These are phyloP conservation scores for Entophlyctis luteolus DNA, from an alignment of 192 early-diverging fungal genomes.

Conservation along the genomic window DNA sequence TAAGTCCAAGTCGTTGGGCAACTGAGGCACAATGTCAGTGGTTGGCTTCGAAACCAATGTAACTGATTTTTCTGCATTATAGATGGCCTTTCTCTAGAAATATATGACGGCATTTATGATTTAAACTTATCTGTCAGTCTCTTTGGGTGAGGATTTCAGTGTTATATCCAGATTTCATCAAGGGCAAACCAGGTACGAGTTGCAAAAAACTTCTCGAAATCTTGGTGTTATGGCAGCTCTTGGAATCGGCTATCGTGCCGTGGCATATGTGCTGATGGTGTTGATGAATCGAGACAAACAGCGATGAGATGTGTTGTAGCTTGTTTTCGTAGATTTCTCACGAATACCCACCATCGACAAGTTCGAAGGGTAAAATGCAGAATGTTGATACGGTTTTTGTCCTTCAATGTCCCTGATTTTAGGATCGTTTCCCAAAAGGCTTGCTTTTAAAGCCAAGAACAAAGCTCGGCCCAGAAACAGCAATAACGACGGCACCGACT, in stretches of 20 bases:
- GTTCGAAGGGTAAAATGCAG: too few relatives aligned
- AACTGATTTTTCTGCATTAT: not conserved
- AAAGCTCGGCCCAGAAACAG: too few relatives aligned
- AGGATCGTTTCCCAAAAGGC: too few relatives aligned
- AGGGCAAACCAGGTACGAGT: not conserved
- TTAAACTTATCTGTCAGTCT: not conserved
- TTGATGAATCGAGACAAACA: conserved; percentile 37
- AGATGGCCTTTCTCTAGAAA: not conserved
- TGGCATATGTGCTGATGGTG: conserved; percentile 39
- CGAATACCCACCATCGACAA: too few relatives aligned
- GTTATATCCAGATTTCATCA: not conserved
- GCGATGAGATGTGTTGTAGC: conserved; percentile 15
- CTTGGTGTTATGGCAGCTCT: conserved; percentile 33
- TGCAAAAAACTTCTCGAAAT: conserved; percentile 24
- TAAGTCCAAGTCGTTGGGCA: conserved; percentile 12
- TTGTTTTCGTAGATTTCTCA: not conserved
- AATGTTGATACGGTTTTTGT: too few relatives aligned
- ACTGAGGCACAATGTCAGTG: conserved; percentile 16
- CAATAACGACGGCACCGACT: too few relatives aligned
- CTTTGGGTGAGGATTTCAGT: conserved; percentile 25
- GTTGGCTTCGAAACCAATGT: not conserved
- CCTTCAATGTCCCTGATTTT: too few relatives aligned
- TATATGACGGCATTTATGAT: conserved; percentile 7
- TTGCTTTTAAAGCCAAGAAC: too few relatives aligned
- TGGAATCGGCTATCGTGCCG: conserved; percentile 26